Conservation (phyloP, 371 early-diverging fungal species). For the Phascolomyces articulosus region DNA sequence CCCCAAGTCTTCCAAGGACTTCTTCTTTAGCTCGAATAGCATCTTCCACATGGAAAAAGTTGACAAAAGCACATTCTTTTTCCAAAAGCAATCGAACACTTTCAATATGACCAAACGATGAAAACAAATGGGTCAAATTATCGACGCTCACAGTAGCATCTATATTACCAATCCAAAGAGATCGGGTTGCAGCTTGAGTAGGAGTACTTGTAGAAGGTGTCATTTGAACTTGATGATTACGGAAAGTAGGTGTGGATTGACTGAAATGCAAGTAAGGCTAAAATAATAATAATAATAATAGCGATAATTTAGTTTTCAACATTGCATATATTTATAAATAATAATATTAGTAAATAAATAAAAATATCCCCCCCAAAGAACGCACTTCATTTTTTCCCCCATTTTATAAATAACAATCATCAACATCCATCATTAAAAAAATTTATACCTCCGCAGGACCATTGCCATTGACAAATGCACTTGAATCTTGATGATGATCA, state of each 20-base stretch:
- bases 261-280: constrained; percentile 34
- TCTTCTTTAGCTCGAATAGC: constrained; percentile 87
- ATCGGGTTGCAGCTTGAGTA: constrained; percentile 70
- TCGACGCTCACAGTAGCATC: constrained; percentile 80
- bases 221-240: constrained; percentile 20
- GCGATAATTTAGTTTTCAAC: not conserved
- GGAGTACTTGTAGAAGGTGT: constrained; percentile 29
- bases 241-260: constrained; percentile 43
- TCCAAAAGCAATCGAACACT: constrained; percentile 90
- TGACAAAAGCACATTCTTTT: constrained; percentile 97
- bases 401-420: not conserved
- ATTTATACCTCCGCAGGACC: constrained; percentile 18
- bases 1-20: constrained; percentile 76
- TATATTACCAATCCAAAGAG: constrained; percentile 95
- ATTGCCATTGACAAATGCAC: constrained; percentile 18
- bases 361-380: no score
- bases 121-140: constrained; percentile 81
- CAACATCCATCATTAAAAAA: not conserved
- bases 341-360: no score
- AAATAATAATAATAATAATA: no score
- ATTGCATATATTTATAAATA: no score
- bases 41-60: constrained; percentile 85
- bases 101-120: constrained; percentile 93
- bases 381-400: not conserved
- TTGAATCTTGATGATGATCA: constrained; percentile 11